Evolutionary conservation across 441 rosid species (phyloP).

Genomic region (Adansonia gregorii): DNA sequence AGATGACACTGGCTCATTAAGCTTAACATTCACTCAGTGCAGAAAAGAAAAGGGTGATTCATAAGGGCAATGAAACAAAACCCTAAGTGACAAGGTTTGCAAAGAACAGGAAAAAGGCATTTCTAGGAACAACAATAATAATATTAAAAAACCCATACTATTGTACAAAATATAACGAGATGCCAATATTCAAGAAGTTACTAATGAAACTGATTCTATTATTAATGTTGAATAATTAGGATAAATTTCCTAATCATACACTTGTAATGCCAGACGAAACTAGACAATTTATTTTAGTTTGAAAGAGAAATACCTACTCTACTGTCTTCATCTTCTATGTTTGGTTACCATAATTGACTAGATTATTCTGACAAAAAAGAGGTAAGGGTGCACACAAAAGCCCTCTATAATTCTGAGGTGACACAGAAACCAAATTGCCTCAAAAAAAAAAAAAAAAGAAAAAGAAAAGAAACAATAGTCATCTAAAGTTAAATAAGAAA

Average conservation of each 20-base stretch:
- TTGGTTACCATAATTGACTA: neutral
- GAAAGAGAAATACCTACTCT: neutral
- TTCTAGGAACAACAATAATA: neutral
- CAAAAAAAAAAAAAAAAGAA: neutral
- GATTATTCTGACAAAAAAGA: neutral
- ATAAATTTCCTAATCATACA: neutral
- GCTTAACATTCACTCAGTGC: neutral
- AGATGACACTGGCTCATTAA: neutral
- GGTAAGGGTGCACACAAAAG: neutral
- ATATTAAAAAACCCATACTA: neutral
- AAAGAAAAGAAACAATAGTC: neutral
- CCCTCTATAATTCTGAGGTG: neutral
- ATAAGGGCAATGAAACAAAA: neutral
- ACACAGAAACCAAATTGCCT: neutral
- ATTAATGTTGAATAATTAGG: neutral
- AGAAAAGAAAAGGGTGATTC: neutral
- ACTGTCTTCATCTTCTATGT: too few relatives aligned
- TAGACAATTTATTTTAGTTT: neutral
- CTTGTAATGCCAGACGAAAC: neutral
- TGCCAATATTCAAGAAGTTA: neutral
- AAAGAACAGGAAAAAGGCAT: neutral
- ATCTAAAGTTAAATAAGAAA: neutral
- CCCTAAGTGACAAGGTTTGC: neutral
- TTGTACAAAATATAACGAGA: neutral
- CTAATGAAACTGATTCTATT: neutral